Conservation (phyloP, 176 grass and related monocot genomes). For the Chrysopogon serrulatus region DNA sequence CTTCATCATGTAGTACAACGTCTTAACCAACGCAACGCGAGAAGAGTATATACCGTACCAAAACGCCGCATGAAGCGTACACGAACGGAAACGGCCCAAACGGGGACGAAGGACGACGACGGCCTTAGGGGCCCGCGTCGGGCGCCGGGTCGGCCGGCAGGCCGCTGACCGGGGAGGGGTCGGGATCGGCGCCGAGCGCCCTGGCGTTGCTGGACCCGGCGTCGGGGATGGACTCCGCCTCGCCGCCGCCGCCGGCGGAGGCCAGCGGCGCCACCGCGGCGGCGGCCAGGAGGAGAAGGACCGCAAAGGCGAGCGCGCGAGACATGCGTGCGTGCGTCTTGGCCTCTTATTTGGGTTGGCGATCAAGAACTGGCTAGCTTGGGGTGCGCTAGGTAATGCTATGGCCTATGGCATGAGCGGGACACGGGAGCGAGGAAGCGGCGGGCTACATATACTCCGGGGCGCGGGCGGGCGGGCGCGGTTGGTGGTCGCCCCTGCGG, state of each 20-base stretch:
- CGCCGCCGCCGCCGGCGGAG: background rate
- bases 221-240: background rate
- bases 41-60: too few relatives aligned
- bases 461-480: background rate
- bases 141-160: conserved; percentile 7
- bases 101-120: background rate
- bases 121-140: background rate
- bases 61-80: too few relatives aligned
- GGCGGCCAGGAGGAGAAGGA: conserved; percentile 20
- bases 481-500: conserved; percentile 11
- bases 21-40: too few relatives aligned
- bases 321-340: background rate
- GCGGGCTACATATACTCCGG: background rate
- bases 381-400: too few relatives aligned
- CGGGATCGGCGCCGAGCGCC: background rate
- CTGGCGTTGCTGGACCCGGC: background rate
- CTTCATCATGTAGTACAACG: too few relatives aligned
- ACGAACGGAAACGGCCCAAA: background rate
- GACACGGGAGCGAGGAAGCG: background rate
- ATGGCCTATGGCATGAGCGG: background rate
- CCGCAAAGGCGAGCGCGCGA: conserved; percentile 23
- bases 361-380: background rate
- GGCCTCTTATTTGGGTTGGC: background rate
- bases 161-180: background rate
- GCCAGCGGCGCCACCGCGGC: background rate